phyloP scores from a whole-genome alignment of 306 rosid genomes.

The Cucurbita ficifolia region DNA sequence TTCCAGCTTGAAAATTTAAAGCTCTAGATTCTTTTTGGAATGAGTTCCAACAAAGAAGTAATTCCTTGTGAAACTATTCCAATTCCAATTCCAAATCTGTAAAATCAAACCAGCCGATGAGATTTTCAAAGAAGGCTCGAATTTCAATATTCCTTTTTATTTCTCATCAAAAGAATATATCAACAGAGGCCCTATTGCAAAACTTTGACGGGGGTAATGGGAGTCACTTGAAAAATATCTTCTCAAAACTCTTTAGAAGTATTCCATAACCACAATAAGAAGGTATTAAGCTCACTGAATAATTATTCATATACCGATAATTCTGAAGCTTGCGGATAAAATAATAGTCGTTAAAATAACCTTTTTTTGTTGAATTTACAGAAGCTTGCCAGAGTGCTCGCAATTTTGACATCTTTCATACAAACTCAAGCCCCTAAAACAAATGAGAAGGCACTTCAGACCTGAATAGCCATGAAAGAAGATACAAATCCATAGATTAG shows the following conservation, averaged over 20 bases:
- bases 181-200: neutral
- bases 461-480: neutral
- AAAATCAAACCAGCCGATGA: neutral
- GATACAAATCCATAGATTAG: neutral
- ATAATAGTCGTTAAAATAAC: slow-evolving; percentile 10
- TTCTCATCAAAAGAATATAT: too few relatives aligned
- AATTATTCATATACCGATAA: neutral
- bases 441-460: neutral
- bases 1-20: neutral
- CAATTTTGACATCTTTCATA: slow-evolving; percentile 52
- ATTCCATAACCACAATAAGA: neutral
- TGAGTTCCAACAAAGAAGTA: neutral
- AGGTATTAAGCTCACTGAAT: neutral
- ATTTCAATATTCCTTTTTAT: too few relatives aligned
- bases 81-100: neutral
- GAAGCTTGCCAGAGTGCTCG: slow-evolving; percentile 60
- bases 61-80: neutral
- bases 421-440: slow-evolving; percentile 5
- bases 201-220: neutral
- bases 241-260: neutral
- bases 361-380: slow-evolving; percentile 66
- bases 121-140: neutral
- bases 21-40: neutral
- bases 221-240: neutral
- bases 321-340: neutral